Evolutionary conservation across 306 rosid genomes (phyloP).

Genomic region (Acmispon strigosus): DNA sequence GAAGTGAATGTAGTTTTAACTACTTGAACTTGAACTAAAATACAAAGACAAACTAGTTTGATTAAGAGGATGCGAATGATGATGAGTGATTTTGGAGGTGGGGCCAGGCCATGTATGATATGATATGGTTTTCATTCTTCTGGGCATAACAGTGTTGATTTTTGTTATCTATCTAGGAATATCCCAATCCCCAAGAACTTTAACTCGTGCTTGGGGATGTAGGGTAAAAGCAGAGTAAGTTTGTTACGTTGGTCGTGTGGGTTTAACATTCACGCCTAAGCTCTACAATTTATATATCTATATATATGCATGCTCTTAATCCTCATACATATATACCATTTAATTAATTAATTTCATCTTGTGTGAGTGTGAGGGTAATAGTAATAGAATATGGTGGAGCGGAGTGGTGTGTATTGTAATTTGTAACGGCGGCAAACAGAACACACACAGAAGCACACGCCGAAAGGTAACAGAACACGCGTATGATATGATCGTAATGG

Average conservation of each 20-base stretch:
- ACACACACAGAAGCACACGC: no score
- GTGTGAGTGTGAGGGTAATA: no score
- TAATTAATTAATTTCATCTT: no score
- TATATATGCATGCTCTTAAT: neutral
- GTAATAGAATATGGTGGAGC: no score
- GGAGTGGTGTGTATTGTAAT: neutral
- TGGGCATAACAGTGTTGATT: neutral
- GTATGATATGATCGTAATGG: neutral
- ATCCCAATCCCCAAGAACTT: constrained; percentile 22
- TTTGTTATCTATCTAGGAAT: neutral
- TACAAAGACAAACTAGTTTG: no score
- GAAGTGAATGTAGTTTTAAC: no score
- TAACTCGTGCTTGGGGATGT: constrained; percentile 51
- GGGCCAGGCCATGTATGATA: neutral
- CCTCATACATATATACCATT: neutral
- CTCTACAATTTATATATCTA: neutral
- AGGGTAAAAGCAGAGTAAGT: constrained; percentile 21
- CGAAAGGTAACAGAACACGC: constrained; percentile 45
- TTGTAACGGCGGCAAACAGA: neutral
- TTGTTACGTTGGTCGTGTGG: neutral
- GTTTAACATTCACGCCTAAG: neutral
- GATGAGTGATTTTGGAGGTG: neutral
- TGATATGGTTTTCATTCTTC: neutral
- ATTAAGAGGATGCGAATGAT: no score
- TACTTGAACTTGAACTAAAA: no score